Conservation (phyloP, 2,329 filamentous ascomycete genomes). For the Fusarium ambrosium region DNA sequence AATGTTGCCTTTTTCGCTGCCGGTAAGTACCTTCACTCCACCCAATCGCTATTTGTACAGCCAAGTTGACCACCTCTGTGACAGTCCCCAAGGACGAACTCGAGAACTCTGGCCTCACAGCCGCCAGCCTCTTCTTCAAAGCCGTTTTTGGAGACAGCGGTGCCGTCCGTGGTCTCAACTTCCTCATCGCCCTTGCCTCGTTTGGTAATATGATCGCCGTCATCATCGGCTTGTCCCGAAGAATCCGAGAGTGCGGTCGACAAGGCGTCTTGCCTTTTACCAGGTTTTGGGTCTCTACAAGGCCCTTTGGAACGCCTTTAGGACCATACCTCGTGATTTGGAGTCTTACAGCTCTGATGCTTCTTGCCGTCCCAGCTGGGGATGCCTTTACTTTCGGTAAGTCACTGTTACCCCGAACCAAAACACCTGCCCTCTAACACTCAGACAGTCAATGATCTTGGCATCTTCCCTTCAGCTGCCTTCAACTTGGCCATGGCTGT, state of each 20-base stretch:
- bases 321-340: constrained; percentile 71
- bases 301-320: constrained; percentile 73
- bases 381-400: constrained; percentile 74
- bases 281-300: constrained; percentile 71
- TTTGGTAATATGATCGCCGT: constrained; percentile 71
- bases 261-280: constrained; percentile 72
- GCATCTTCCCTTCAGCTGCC: constrained; percentile 68
- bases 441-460: constrained; percentile 67
- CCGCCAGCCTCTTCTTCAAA: constrained; percentile 70
- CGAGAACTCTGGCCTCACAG: constrained; percentile 63
- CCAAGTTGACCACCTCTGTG: not conserved
- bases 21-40: too few relatives aligned
- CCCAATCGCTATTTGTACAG: not conserved
- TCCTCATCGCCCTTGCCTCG: constrained; percentile 68
- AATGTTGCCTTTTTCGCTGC: constrained; percentile 73
- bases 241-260: constrained; percentile 71
- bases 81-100: constrained; percentile 63
- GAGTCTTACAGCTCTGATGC: constrained; percentile 69
- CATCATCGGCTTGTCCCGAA: constrained; percentile 66
- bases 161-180: constrained; percentile 64
- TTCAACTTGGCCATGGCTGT: constrained; percentile 70
- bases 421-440: not conserved
- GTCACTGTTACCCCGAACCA: not conserved
- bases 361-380: constrained; percentile 70
- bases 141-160: constrained; percentile 64